These are phyloP conservation scores for Clonostachys rhizophaga DNA, from an alignment of 2,329 filamentous ascomycete species.

Conservation along the genomic window DNA sequence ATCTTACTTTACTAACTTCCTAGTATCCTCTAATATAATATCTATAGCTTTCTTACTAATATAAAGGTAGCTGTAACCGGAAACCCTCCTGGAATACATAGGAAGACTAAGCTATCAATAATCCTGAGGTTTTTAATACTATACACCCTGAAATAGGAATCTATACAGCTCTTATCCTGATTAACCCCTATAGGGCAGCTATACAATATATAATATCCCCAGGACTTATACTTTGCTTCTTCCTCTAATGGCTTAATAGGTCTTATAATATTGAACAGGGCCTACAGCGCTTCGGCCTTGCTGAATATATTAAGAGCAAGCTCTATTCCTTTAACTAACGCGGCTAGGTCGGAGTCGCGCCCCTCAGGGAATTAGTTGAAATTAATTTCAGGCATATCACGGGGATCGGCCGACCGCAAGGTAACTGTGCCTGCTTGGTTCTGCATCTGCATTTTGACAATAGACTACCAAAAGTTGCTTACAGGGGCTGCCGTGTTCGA, in stretches of 20 bases:
- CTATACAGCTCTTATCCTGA: slow-evolving; percentile 29
- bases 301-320: slow-evolving; percentile 36
- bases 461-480: slow-evolving; percentile 33
- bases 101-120: slow-evolving; percentile 40
- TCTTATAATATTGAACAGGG: slow-evolving; percentile 4
- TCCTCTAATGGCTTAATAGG: slow-evolving; percentile 7
- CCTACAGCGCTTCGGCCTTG: slow-evolving; percentile 8
- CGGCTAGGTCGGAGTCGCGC: slow-evolving; percentile 39
- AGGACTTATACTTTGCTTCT: slow-evolving; percentile 16
- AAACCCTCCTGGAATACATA: slow-evolving; percentile 23
- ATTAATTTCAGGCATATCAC: slow-evolving; percentile 54
- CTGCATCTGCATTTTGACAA: slow-evolving; percentile 55
- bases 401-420: slow-evolving; percentile 54
- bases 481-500: slow-evolving; percentile 36
- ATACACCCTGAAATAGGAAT: slow-evolving; percentile 40
- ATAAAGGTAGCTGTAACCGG: slow-evolving; percentile 23
- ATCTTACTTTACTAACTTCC: neutral
- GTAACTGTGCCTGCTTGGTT: slow-evolving; percentile 58
- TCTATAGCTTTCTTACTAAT: slow-evolving; percentile 24
- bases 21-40: slow-evolving; percentile 12
- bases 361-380: slow-evolving; percentile 54
- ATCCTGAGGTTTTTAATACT: slow-evolving; percentile 38
- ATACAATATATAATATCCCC: slow-evolving; percentile 24
- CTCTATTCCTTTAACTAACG: slow-evolving; percentile 46
- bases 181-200: slow-evolving; percentile 24